Evolutionary conservation across 306 rosid genomes (phyloP).

Genomic region (Sphenostylis stenocarpa): DNA sequence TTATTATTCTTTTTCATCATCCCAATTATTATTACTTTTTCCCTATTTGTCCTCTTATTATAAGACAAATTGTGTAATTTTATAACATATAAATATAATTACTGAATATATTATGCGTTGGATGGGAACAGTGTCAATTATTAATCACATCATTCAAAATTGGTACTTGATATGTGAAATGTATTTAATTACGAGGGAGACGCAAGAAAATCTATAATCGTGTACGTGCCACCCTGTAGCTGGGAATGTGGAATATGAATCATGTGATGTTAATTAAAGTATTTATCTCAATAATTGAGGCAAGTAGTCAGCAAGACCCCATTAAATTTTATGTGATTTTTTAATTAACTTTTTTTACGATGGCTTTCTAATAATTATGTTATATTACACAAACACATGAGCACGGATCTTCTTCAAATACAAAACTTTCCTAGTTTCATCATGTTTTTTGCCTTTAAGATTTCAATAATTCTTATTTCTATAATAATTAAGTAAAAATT

Average conservation of each 20-base stretch:
- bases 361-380: background rate
- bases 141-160: background rate
- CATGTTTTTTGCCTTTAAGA: background rate
- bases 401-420: background rate
- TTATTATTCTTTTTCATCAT: background rate
- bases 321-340: background rate
- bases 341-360: background rate
- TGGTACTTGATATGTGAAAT: background rate
- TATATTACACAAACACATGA: background rate
- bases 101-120: background rate
- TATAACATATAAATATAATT: background rate
- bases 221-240: background rate
- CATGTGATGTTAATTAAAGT: background rate
- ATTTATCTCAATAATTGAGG: conserved; percentile 23
- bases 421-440: background rate
- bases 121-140: background rate
- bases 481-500: background rate
- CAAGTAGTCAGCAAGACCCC: background rate
- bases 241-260: background rate
- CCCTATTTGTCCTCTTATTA: background rate
- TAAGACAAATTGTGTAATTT: background rate
- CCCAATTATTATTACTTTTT: background rate
- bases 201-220: background rate
- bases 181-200: background rate
- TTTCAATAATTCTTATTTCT: background rate